Evolutionary conservation across 495 filamentous ascomycete species (phyloP).

Genomic region (Pyronema omphalodes): DNA sequence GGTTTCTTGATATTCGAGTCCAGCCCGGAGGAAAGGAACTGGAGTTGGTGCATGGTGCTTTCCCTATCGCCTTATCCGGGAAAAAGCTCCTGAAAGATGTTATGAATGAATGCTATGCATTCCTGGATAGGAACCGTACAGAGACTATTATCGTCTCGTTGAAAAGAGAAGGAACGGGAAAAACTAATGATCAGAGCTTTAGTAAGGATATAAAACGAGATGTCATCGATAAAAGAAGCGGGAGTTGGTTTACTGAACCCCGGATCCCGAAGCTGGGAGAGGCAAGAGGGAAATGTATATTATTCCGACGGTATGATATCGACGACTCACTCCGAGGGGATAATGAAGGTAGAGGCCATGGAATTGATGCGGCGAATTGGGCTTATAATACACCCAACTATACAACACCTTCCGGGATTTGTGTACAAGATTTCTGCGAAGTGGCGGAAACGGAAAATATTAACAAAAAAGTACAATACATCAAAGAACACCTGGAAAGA

Average conservation of each 20-base stretch:
- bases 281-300: constrained; percentile 63
- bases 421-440: constrained; percentile 94
- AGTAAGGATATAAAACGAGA: constrained; percentile 48
- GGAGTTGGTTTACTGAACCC: constrained; percentile 61
- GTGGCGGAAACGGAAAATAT: constrained; percentile 59
- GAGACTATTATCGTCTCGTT: constrained; percentile 75
- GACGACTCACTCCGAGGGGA: constrained; percentile 33
- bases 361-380: constrained; percentile 70
- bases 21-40: constrained; percentile 36
- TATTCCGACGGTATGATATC: constrained; percentile 55
- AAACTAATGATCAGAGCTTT: constrained; percentile 61
- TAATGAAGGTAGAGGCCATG: constrained; percentile 37
- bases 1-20: constrained; percentile 82
- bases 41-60: constrained; percentile 56
- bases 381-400: constrained; percentile 74
- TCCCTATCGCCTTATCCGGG: constrained; percentile 50
- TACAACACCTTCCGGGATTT: constrained; percentile 47
- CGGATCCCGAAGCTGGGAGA: constrained; percentile 68
- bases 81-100: constrained; percentile 56
- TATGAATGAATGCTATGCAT: constrained; percentile 47
- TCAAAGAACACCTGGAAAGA: constrained; percentile 54
- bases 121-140: constrained; percentile 57
- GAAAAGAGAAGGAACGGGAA: constrained; percentile 77
- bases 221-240: constrained; percentile 40
- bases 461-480: constrained; percentile 56